Evolutionary conservation across 1,139 yeast species (phyloP).

Genomic region (Saccharomyces uvarum): DNA sequence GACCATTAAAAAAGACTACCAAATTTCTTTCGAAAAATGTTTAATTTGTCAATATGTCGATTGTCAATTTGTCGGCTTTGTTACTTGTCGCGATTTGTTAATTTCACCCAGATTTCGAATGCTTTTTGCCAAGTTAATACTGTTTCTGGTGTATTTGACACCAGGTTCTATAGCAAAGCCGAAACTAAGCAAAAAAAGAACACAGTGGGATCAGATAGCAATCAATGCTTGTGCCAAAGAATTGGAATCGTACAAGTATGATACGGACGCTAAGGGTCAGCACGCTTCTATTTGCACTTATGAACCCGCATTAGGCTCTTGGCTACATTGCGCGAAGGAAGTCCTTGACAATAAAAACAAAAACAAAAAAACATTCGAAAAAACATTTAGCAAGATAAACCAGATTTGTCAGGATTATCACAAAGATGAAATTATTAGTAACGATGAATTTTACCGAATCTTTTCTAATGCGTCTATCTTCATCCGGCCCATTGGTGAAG

Average conservation of each 20-base stretch:
- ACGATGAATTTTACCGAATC: neutral
- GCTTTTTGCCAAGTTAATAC: neutral
- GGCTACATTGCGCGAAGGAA: constrained; percentile 5
- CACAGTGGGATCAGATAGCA: constrained; percentile 4
- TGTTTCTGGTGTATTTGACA: neutral
- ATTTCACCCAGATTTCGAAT: neutral
- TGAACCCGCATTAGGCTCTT: constrained; percentile 4
- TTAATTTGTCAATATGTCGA: neutral
- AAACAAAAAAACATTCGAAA: neutral
- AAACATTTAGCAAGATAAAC: neutral
- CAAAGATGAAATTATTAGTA: neutral
- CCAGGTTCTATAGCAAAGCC: neutral
- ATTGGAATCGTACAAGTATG: neutral
- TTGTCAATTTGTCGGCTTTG: too few relatives aligned
- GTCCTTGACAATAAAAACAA: neutral
- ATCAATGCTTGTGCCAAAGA: constrained; percentile 4
- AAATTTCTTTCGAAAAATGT: neutral
- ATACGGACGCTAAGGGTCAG: neutral
- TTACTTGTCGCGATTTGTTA: neutral
- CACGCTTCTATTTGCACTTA: constrained; percentile 4
- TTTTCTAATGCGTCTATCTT: neutral
- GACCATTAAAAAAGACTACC: neutral
- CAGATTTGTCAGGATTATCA: neutral
- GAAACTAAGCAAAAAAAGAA: neutral
- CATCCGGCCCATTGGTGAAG: neutral